Evolutionary conservation across 352 stramenopile species (phyloP).

Genomic region (Phytophthora pisi): DNA sequence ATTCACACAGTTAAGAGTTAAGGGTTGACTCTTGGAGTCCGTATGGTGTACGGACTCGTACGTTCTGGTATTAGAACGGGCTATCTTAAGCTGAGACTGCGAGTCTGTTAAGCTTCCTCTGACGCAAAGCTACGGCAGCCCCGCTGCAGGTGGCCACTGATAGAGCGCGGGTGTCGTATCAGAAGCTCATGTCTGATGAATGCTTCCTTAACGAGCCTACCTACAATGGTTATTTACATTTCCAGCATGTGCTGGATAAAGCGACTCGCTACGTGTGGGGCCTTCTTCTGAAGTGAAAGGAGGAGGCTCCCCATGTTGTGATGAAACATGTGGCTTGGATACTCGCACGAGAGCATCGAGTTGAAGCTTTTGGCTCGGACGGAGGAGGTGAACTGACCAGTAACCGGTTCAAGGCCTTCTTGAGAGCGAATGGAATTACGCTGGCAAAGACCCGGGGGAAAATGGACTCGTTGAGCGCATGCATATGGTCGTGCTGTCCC

Average conservation of each 20-base stretch:
- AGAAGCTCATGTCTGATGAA: constrained; percentile 1
- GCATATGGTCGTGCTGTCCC: background rate
- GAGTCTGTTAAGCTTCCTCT: no score
- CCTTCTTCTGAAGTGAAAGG: constrained; percentile 6
- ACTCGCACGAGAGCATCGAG: background rate
- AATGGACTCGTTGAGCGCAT: background rate
- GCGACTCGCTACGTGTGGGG: constrained; percentile 5
- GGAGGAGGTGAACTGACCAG: background rate
- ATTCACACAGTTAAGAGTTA: no score
- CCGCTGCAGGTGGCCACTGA: constrained; percentile 1
- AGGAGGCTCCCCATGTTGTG: constrained; percentile 2
- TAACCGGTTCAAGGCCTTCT: background rate
- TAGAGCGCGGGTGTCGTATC: background rate
- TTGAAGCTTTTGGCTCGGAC: constrained; percentile 10
- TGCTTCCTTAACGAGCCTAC: constrained; percentile 1
- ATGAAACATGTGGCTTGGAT: constrained; percentile 12
- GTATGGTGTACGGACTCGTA: no score
- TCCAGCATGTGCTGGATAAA: constrained; percentile 5
- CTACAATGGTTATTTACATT: constrained; percentile 6
- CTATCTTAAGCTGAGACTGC: no score
- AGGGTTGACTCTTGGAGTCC: no score
- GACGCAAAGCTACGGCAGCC: no score
- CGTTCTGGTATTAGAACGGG: no score
- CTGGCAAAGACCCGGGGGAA: background rate
- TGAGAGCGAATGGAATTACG: constrained; percentile 2